phyloP scores from a whole-genome alignment of 2,329 filamentous ascomycete species.

The Nemania bipapillata region DNA sequence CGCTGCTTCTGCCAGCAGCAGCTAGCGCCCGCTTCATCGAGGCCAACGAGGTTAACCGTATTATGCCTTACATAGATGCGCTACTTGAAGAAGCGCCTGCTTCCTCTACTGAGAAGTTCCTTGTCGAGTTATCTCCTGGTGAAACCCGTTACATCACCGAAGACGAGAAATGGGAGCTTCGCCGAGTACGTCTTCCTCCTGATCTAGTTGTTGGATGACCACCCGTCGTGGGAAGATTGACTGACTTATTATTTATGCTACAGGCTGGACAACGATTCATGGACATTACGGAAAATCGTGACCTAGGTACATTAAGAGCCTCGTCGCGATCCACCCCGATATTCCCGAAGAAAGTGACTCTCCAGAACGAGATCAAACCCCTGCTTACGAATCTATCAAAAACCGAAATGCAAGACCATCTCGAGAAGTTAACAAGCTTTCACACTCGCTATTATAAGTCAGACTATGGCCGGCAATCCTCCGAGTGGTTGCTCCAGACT shows the following conservation, averaged over 20 bases:
- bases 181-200: slow-evolving; percentile 66
- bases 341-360: slow-evolving; percentile 73
- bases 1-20: slow-evolving; percentile 64
- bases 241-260: slow-evolving; percentile 36
- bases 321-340: slow-evolving; percentile 59
- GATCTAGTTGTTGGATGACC: background rate
- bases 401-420: slow-evolving; percentile 77
- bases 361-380: slow-evolving; percentile 73
- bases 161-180: slow-evolving; percentile 92
- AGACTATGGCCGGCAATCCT: slow-evolving; percentile 81
- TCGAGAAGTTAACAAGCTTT: slow-evolving; percentile 81
- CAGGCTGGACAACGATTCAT: slow-evolving; percentile 90
- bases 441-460: slow-evolving; percentile 86
- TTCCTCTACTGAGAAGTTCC: slow-evolving; percentile 64
- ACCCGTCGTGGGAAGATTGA: background rate
- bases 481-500: slow-evolving; percentile 83
- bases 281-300: slow-evolving; percentile 83
- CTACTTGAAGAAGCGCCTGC: slow-evolving; percentile 44
- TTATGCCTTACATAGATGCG: slow-evolving; percentile 60
- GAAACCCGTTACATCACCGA: slow-evolving; percentile 89
- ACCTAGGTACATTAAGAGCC: slow-evolving; percentile 65
- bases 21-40: slow-evolving; percentile 68
- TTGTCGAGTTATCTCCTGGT: slow-evolving; percentile 86
- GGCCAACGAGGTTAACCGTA: slow-evolving; percentile 61
- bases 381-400: slow-evolving; percentile 77